These are phyloP conservation scores for Flaveria floridana DNA, from an alignment of 140 eudicot species.

Conservation along the genomic window DNA sequence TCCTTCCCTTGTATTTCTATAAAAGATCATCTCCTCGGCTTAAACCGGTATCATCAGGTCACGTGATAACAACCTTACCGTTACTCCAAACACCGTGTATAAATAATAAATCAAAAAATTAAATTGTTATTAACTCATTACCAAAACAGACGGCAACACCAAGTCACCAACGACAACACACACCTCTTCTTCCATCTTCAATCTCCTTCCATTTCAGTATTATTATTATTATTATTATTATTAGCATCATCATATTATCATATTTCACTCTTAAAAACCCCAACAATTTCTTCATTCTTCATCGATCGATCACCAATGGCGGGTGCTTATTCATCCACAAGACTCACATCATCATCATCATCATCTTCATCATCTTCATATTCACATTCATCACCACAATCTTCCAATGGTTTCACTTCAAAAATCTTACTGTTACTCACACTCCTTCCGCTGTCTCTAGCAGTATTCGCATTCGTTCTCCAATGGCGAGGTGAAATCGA, in stretches of 20 bases:
- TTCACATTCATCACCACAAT: slow-evolving; percentile 27
- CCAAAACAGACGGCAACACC: slow-evolving; percentile 20
- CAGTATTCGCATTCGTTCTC: slow-evolving; percentile 78
- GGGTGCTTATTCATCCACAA: too few species aligned
- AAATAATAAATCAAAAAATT: too few species aligned
- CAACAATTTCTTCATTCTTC: slow-evolving; percentile 6
- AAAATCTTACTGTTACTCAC: slow-evolving; percentile 66
- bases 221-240: too few species aligned
- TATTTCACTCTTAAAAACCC: slow-evolving; percentile 11
- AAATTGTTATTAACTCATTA: too few species aligned
- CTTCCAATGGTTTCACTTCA: slow-evolving; percentile 44
- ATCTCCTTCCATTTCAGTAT: background rate
- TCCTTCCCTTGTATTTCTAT: too few species aligned
- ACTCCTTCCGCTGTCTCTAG: slow-evolving; percentile 66
- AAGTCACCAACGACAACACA: slow-evolving; percentile 31
- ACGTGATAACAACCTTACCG: too few species aligned
- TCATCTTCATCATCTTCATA: slow-evolving; percentile 25
- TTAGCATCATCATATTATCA: too few species aligned
- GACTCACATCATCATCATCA: background rate
- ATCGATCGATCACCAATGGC: background rate
- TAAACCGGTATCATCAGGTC: too few species aligned
- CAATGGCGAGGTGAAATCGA: slow-evolving; percentile 95
- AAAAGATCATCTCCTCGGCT: too few species aligned
- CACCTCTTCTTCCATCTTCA: background rate
- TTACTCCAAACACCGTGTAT: too few species aligned